Percentiles rank a stretch among this genome's conserved stretches.
These are phyloP conservation scores for Morella rubra DNA, from an alignment of 306 rosid genomes.

Conservation along the genomic window DNA sequence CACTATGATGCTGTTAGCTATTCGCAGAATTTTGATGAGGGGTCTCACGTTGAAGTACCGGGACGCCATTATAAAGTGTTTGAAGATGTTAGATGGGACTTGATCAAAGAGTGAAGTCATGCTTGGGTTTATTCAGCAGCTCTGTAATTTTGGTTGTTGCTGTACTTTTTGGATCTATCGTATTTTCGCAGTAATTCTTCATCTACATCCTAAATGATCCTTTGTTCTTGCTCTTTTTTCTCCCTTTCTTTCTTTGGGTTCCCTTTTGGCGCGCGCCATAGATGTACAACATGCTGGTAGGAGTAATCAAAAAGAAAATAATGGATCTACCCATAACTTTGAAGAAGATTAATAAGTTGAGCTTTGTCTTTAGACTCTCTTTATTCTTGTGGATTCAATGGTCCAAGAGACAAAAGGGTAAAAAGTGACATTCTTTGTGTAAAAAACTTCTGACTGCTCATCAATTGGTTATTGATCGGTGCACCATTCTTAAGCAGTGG, in stretches of 20 bases:
- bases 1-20: conserved; percentile 86
- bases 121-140: background rate
- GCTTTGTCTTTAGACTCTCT: background rate
- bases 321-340: no score
- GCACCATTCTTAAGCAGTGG: background rate
- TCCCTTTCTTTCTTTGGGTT: background rate
- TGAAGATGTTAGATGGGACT: conserved; percentile 42
- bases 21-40: conserved; percentile 80
- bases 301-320: no score
- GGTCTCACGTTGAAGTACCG: conserved; percentile 48
- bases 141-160: background rate
- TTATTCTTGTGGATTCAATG: background rate
- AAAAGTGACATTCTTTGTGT: background rate
- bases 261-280: background rate
- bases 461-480: background rate
- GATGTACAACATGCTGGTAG: background rate
- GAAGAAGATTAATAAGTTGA: no score
- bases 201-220: background rate
- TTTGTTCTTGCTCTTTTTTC: background rate
- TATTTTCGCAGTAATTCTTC: background rate
- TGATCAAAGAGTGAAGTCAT: background rate
- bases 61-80: conserved; percentile 30
- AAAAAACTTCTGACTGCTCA: background rate
- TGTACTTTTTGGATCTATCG: background rate
- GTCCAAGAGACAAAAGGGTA: background rate